These are phyloP conservation scores for Colletotrichum sp. DNA, from an alignment of 2,329 filamentous ascomycete genomes.

Conservation along the genomic window DNA sequence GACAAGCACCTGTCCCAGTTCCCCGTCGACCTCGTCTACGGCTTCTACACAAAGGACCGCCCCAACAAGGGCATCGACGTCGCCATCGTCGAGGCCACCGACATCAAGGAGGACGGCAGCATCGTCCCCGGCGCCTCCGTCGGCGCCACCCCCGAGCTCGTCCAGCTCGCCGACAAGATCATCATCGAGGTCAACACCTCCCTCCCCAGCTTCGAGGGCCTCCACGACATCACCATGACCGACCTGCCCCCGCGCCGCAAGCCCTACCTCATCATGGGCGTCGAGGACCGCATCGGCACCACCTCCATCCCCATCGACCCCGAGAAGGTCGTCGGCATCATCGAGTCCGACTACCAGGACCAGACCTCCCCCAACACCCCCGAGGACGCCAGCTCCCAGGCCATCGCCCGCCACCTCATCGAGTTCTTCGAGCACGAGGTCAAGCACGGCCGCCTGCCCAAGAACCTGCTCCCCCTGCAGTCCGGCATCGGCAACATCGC, in stretches of 20 bases:
- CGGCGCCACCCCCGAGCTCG: conserved; percentile 82
- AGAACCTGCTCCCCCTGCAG: conserved; percentile 80
- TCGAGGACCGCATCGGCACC: conserved; percentile 86
- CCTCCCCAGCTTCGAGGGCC: conserved; percentile 81
- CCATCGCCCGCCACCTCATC: conserved; percentile 81
- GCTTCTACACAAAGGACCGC: conserved; percentile 84
- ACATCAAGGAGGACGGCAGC: conserved; percentile 87
- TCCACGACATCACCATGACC: conserved; percentile 92
- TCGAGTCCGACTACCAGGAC: conserved; percentile 86
- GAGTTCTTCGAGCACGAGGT: conserved; percentile 88
- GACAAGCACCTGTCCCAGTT: conserved; percentile 96
- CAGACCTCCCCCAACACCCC: conserved; percentile 75
- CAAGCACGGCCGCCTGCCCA: conserved; percentile 74
- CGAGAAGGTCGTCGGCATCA: conserved; percentile 81
- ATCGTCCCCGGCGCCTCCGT: conserved; percentile 88
- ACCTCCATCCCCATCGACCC: conserved; percentile 84
- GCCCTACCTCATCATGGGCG: conserved; percentile 84
- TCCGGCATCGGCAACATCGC: conserved; percentile 93
- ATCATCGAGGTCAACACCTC: conserved; percentile 93
- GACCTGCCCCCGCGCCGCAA: conserved; percentile 81
- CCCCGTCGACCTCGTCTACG: conserved; percentile 84
- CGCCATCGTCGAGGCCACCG: conserved; percentile 83
- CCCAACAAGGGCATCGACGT: conserved; percentile 79
- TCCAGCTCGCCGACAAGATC: conserved; percentile 90
- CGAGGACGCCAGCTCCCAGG: conserved; percentile 73